These are phyloP conservation scores for Aeminium ludgeri DNA, from an alignment of 495 filamentous ascomycete genomes.

Conservation along the genomic window DNA sequence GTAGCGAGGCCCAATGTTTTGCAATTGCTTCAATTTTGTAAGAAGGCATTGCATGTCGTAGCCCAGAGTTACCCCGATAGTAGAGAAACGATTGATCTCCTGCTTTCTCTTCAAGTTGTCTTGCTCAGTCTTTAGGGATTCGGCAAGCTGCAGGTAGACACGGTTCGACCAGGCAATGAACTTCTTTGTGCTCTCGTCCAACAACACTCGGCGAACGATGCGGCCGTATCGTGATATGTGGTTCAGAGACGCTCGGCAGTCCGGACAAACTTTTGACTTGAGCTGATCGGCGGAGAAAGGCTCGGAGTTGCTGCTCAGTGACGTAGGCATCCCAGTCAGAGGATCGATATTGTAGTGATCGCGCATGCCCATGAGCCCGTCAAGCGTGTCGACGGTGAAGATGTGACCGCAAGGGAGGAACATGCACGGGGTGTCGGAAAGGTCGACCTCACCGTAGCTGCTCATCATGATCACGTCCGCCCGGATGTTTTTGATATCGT, in stretches of 20 bases:
- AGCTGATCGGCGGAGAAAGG: conserved; percentile 39
- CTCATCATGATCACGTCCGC: conserved; percentile 38
- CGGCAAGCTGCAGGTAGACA: conserved; percentile 33
- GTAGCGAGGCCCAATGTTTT: conserved; percentile 22
- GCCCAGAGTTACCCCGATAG: too few relatives aligned
- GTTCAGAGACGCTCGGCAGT: conserved; percentile 45
- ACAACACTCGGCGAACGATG: conserved; percentile 42
- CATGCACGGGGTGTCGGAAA: conserved; percentile 43
- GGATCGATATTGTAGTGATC: conserved; percentile 38
- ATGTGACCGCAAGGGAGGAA: conserved; percentile 52
- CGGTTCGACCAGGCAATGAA: conserved; percentile 39
- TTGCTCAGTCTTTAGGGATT: conserved; percentile 24
- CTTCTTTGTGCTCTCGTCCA: conserved; percentile 47
- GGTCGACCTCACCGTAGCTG: conserved; percentile 38
- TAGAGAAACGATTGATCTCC: too few relatives aligned
- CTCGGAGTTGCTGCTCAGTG: conserved; percentile 26
- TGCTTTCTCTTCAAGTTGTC: conserved; percentile 9
- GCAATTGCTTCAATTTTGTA: conserved; percentile 1
- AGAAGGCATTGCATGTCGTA: too few relatives aligned
- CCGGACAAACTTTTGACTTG: conserved; percentile 37
- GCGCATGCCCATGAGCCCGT: conserved; percentile 45
- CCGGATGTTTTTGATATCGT: conserved; percentile 27
- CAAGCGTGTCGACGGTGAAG: conserved; percentile 43
- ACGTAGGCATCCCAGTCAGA: conserved; percentile 27
- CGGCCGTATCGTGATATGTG: conserved; percentile 49